Evolutionary conservation across 2,329 filamentous ascomycete species (phyloP).

Genomic region (Corniculantispora saksenae): DNA sequence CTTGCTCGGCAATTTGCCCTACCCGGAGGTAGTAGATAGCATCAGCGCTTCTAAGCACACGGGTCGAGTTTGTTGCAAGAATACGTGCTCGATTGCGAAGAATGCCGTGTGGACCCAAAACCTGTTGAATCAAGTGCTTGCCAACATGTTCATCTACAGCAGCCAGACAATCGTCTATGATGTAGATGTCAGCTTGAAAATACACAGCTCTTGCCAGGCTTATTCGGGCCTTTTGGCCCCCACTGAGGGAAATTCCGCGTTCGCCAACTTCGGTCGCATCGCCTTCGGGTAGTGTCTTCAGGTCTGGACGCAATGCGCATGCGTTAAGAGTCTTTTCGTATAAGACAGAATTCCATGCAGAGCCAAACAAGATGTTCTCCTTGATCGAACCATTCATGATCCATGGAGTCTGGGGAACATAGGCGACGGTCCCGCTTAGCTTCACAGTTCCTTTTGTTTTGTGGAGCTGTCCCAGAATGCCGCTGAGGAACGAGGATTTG

Average conservation of each 20-base stretch:
- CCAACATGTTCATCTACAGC: conserved; percentile 92
- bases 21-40: conserved; percentile 78
- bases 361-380: conserved; percentile 89
- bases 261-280: conserved; percentile 91
- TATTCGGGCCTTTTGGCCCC: conserved; percentile 85
- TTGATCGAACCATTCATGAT: conserved; percentile 92
- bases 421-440: conserved; percentile 75
- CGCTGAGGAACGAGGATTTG: conserved; percentile 85
- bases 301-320: conserved; percentile 81
- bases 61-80: conserved; percentile 85
- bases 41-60: conserved; percentile 79
- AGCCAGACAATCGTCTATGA: conserved; percentile 84
- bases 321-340: conserved; percentile 85
- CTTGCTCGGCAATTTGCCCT: conserved; percentile 75
- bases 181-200: conserved; percentile 82
- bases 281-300: conserved; percentile 81
- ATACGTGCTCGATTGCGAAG: conserved; percentile 79
- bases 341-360: conserved; percentile 83
- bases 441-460: conserved; percentile 78
- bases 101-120: conserved; percentile 76
- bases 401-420: conserved; percentile 88
- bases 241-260: conserved; percentile 85
- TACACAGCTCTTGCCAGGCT: conserved; percentile 87
- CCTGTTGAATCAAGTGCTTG: conserved; percentile 83
- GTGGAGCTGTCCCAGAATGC: conserved; percentile 81